Conservation (phyloP, 1,284 basidiomycete genomes). For the Exobasidium cylindrosporum region DNA sequence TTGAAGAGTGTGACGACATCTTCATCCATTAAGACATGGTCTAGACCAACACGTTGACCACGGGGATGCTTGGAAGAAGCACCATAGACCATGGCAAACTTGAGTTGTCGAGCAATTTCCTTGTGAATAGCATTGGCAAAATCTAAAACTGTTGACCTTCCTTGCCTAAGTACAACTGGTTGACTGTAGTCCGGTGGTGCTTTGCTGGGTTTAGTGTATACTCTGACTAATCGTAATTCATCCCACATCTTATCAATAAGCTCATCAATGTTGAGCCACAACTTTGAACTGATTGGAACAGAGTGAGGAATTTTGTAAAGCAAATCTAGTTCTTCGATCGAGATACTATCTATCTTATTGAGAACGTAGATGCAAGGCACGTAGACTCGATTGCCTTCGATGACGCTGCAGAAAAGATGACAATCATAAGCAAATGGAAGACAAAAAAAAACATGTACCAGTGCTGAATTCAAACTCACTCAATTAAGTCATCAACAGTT, state of each 20-base stretch:
- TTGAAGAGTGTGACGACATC: slow-evolving; percentile 28
- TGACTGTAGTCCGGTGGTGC: slow-evolving; percentile 78
- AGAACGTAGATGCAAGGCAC: slow-evolving; percentile 50
- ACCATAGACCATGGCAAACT: slow-evolving; percentile 85
- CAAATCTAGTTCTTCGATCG: slow-evolving; percentile 95
- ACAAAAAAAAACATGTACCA: slow-evolving; percentile 59
- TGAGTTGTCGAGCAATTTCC: slow-evolving; percentile 21
- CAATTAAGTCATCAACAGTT: slow-evolving; percentile 97
- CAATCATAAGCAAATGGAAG: neutral
- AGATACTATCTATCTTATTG: slow-evolving; percentile 79
- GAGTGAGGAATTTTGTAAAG: slow-evolving; percentile 86
- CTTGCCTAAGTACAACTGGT: slow-evolving; percentile 67
- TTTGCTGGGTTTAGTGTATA: slow-evolving; percentile 89
- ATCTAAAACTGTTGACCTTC: slow-evolving; percentile 71
- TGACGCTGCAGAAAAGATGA: slow-evolving; percentile 17
- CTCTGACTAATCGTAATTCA: slow-evolving; percentile 58
- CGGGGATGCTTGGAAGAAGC: slow-evolving; percentile 90
- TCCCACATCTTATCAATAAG: slow-evolving; percentile 66
- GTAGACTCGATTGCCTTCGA: slow-evolving; percentile 71
- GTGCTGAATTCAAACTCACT: slow-evolving; percentile 63
- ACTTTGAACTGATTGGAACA: slow-evolving; percentile 85
- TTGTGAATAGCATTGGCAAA: slow-evolving; percentile 59
- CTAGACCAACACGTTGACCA: slow-evolving; percentile 85
- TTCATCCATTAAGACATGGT: slow-evolving; percentile 46
- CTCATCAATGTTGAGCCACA: slow-evolving; percentile 97